Conservation (phyloP, 192 early-diverging fungal species). For the Coemansia sp. region DNA sequence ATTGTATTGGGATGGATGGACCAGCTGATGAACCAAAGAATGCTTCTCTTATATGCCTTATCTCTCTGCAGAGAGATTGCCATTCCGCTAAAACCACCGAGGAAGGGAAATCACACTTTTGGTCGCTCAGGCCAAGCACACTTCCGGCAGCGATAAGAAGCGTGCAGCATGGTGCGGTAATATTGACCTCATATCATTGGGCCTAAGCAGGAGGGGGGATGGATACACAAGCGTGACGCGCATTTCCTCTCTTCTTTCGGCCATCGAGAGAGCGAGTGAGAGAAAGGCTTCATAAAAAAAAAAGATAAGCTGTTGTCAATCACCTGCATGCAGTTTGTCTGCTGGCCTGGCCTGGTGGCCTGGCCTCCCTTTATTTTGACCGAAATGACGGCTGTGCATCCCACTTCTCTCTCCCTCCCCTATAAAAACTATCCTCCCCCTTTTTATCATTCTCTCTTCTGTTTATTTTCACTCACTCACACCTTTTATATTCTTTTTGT, state of each 20-base stretch:
- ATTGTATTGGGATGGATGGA: too few relatives aligned
- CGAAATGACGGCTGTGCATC: not conserved
- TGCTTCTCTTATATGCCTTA: not conserved
- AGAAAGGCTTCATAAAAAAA: not conserved
- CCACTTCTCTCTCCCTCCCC: not conserved
- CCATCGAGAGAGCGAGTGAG: not conserved
- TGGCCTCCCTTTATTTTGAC: not conserved
- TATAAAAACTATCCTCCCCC: not conserved
- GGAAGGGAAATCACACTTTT: too few relatives aligned
- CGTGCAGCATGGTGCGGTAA: too few relatives aligned
- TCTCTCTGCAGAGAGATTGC: not conserved
- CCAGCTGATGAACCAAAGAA: too few relatives aligned
- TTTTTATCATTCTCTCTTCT: not conserved
- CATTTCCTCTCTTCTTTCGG: not conserved
- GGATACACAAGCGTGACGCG: not conserved
- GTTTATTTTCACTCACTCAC: not conserved
- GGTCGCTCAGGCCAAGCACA: too few relatives aligned
- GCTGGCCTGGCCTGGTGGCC: constrained; percentile 11
- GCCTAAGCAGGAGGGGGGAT: not conserved
- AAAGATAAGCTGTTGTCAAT: not conserved
- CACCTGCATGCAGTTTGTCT: constrained; percentile 1
- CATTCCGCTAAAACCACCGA: too few relatives aligned
- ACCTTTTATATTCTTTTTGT: not conserved
- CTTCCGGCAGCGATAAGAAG: not conserved
- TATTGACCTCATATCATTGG: not conserved